phyloP scores from a whole-genome alignment of 1,284 basidiomycete species.

The Trametes polyzona region DNA sequence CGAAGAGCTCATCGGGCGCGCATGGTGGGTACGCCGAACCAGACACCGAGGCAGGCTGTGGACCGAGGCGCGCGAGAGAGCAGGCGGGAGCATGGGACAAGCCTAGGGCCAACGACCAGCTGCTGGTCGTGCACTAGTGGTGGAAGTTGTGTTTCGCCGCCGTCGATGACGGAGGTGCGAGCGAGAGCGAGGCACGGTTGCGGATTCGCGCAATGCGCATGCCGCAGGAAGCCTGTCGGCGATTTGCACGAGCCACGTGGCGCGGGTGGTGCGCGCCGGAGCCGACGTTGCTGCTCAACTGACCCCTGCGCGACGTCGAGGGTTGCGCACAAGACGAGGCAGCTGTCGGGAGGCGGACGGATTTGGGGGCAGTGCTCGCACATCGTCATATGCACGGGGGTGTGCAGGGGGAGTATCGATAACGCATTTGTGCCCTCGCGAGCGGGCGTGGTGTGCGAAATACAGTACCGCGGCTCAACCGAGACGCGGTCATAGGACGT shows the following conservation, averaged over 20 bases:
- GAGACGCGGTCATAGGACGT: slow-evolving; percentile 12
- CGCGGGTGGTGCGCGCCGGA: slow-evolving; percentile 2
- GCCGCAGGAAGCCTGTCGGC: not conserved
- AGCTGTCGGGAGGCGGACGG: not conserved
- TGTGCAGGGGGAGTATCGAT: not conserved
- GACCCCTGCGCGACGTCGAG: not conserved
- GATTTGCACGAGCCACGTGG: slow-evolving; percentile 13
- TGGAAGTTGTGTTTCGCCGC: slow-evolving; percentile 12
- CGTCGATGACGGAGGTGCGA: slow-evolving; percentile 7
- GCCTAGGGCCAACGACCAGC: not conserved
- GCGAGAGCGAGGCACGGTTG: too few species aligned
- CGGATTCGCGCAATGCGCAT: slow-evolving; percentile 4
- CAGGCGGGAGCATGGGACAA: not conserved
- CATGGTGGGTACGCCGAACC: slow-evolving; percentile 10
- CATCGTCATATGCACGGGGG: slow-evolving; percentile 12
- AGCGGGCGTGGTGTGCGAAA: not conserved
- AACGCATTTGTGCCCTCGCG: not conserved
- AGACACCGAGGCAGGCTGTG: slow-evolving; percentile 4
- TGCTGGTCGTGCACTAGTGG: too few species aligned
- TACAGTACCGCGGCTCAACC: not conserved
- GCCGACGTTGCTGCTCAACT: slow-evolving; percentile 11
- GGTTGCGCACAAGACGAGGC: not conserved
- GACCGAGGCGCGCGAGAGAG: slow-evolving; percentile 9
- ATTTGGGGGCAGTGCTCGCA: too few species aligned
- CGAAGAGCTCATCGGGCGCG: slow-evolving; percentile 16